Evolutionary conservation across 257 asterid genomes (phyloP), one percentile per base, ranked within the genome.

Genomic region (Verbena officinalis): DNA sequence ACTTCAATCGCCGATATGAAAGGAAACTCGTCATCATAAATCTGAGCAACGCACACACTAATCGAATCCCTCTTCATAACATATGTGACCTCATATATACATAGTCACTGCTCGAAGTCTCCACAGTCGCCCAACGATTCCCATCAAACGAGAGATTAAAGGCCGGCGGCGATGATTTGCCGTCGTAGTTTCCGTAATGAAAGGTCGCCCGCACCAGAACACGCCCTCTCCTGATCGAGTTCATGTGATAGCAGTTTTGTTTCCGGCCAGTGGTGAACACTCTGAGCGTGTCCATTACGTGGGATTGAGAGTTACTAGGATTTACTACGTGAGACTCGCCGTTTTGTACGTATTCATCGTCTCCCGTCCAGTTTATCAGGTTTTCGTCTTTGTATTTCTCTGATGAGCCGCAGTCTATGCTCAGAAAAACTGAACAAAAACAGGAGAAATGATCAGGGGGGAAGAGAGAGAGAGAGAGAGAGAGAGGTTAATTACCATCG

Each of bases 171-270:
- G 77, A 39, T 0, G 82, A 75, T 63, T 67, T 84, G 2, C 59
- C 53, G 42, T 86, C 96, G 20, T 89, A 86, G 55, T 88, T 86
- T 14, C 95, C 96, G 15, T 88, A 88, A 73, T 71, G 44, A 72
- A 88, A 88, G 62, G 76, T 67, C 4, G 88, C 95, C 2, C 95
- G 92, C 9, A 83, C 64, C 3, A 86, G 81, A 30, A 86, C 55
- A 1, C 77, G 80, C 8, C 69, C 83, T 1, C 62, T 55, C 21
- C 5, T 36, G 5, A 60, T 31, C 1, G 54, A 52, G 59, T 30
- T 22, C 50, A 80, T 72, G 11, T 55, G 3, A 76, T 78, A 88
- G 39, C 95, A 88, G 59, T 81, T 79, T 27, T n/a, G n/a, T 49
- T 78, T 88, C n/a, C 36, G 76, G 0, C 81, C 67, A n/a, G 31